Evolutionary conservation across 2,329 filamentous ascomycete species (phyloP), one percentile per base, ranked within the genome.

Genomic region (Madurella fahalii): DNA sequence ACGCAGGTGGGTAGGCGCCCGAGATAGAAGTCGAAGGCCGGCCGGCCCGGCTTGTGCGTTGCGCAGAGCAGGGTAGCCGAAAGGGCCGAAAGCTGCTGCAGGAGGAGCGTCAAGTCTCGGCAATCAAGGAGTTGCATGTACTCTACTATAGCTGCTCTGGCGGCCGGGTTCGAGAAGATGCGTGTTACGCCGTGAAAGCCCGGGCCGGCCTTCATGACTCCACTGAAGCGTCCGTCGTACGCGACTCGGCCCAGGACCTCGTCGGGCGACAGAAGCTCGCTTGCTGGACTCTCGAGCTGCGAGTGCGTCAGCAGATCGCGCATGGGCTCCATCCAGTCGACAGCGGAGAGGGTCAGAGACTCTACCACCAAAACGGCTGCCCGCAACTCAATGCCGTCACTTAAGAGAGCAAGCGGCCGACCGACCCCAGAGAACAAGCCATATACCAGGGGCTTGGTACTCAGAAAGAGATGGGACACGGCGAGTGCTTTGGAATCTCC

Each of bases 1-100:
- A 65, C 59, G 34, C 61, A 55, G 1, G 59, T 57, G 16, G 64
- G 58, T 40, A 65, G 52, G 7, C 50, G 53, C 40, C 54, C 48
- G 41, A 66, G 62, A 39, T 63, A 64, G 40, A 51, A 54, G 47
- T 67, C 64, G 42, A 67, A 67, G 1, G 61, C 64, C 1, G 61
- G 60, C 12, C 47, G 40, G 31, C 46, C 53, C 0, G 54, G 57
- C 39, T 64, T 64, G 50, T 67, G 64, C 1, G 61, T 61, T 1
- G 53, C 63, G n/a, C 58, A 61, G 5, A 60, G 40, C 12, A 67
- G 47, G 25, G 60, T 13, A 5, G 58, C 58, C 0, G 65, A 63
- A 7, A 65, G 44, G 0, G 48, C 42, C 7, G 65, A 51, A 1
- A 66, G 56, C 18, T 64, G 57, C 41, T 55, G 44, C 17, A 65